Evolutionary conservation across 192 early-diverging fungal genomes (phyloP), one percentile per base, ranked within the genome.

Genomic region (Mortierella alpina): DNA sequence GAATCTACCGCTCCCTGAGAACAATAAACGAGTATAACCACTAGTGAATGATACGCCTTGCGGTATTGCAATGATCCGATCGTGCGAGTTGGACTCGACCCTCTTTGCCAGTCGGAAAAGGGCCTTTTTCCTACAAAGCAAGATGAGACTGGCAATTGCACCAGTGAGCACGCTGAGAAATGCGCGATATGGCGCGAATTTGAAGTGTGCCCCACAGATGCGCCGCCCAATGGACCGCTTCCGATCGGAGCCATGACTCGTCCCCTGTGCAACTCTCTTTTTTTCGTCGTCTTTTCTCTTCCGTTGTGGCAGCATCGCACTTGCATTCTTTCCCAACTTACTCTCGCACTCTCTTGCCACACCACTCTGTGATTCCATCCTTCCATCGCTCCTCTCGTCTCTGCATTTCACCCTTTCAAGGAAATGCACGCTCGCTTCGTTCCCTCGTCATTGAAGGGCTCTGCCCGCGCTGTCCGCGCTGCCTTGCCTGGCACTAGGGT

Each of bases 381-480:
- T 51, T 54, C 31, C 54, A 51, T 20, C 56, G 22, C 20, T 56
- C 42, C 44, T 50, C 23, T 17, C 59, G 39, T 53, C 40, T 20
- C 42, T 54, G 17, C 54, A 51, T 13, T 46, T 31, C 20, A 47
- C 42, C 44, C 42, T 46, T 46, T 41, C 51, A 14, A 57, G 7
- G 22, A 7, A 55, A 80, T 80, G 77, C 77, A 80, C 56, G 13
- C 70, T 39, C 59, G 77, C 61, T 66, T 80, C 55, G 54, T 80
- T 61, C 8, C 77, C 23, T 78, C 75, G 6, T 49, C 62, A 17
- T 51, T 78, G 40, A 66, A 51, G 9, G 70, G 77, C 41, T 63
- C 77, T 46, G 70, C 70, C 9, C 77, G 77, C 12, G 77, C 59
- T 17, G 64, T 72, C 62, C 59, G 41, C 11, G 68, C 76, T 45